These are phyloP conservation scores for Vitis hybrid DNA, from an alignment of 177 flowering plant genomes.

Conservation along the genomic window DNA sequence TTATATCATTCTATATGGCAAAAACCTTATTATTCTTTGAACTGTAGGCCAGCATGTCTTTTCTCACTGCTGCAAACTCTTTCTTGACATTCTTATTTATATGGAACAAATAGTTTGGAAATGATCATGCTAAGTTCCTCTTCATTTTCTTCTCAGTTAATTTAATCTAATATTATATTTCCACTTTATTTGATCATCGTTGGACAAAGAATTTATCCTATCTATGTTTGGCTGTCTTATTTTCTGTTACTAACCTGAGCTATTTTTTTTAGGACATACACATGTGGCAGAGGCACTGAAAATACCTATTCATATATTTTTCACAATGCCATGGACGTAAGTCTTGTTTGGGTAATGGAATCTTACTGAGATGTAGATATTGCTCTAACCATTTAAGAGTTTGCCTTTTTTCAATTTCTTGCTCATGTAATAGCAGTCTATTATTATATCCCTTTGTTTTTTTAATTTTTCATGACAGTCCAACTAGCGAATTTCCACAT, in stretches of 20 bases:
- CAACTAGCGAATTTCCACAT: slow-evolving; percentile 97
- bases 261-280: slow-evolving; percentile 68
- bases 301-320: slow-evolving; percentile 89
- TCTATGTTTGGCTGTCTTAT: background rate
- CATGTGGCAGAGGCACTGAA: slow-evolving; percentile 97
- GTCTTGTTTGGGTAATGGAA: slow-evolving; percentile 44
- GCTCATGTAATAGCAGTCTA: background rate
- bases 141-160: too few species aligned
- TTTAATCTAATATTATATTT: background rate
- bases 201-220: background rate
- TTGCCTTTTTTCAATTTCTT: background rate
- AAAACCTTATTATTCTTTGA: background rate
- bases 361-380: slow-evolving; percentile 8
- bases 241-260: slow-evolving; percentile 11
- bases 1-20: background rate
- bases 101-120: too few species aligned
- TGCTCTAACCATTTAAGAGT: background rate
- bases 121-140: too few species aligned
- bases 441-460: background rate
- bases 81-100: background rate
- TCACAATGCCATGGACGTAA: slow-evolving; percentile 99
- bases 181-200: background rate
- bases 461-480: slow-evolving; percentile 44
- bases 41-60: background rate
- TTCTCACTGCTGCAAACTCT: background rate